Base-by-base conservation (phyloP, 495 filamentous ascomycete genomes). In the Ascobolus immersus region DNA sequence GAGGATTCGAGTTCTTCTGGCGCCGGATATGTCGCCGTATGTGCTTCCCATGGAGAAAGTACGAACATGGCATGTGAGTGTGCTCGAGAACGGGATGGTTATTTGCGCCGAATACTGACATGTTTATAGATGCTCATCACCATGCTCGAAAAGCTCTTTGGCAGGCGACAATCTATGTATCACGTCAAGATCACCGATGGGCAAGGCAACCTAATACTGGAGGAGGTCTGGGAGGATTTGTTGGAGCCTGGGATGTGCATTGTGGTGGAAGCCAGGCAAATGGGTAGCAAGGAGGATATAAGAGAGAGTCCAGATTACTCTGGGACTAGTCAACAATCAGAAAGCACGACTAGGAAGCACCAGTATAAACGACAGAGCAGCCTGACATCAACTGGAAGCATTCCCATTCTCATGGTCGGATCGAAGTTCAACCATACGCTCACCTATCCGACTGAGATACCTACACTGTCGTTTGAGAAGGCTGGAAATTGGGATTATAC, bases 11-110 rank as follows among this genome's bases (percentile, higher is more conserved):
- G 46, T 47, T 33, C 38, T 47, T 13, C 36, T 47, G 3, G 43
- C 44, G 19, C 44, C 44, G 12, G 42, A 47, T 34, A 47, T 47
- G 44, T 37, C 37, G 3, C 43, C 44, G 13, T 45, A 46, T 33
- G 43, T 45, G 17, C 43, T 47, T 17, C 44, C 44, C 23, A 21
- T 42, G 39, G 34, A 47, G 17, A 47, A 41, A 24, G 44, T 45
- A 11, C 25, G 39, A 18, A 45, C 44, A 15, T 47, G 44, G 44
- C 38, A 47, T 17, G 43, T 46, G 24, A 20, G 43, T 41, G 18
- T 5, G 28, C 13, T 33, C 23, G 11, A 24, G 32, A 14, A 4
- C 23, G n/a, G 11, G 15, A 14, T 28, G 27, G 5, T 5, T 23
- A 4, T 28, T 27, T 26, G 11, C 28, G 17, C n/a, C 7, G 28